phyloP scores from a whole-genome alignment of 2,329 filamentous ascomycete genomes.

The Verticillium longisporum region DNA sequence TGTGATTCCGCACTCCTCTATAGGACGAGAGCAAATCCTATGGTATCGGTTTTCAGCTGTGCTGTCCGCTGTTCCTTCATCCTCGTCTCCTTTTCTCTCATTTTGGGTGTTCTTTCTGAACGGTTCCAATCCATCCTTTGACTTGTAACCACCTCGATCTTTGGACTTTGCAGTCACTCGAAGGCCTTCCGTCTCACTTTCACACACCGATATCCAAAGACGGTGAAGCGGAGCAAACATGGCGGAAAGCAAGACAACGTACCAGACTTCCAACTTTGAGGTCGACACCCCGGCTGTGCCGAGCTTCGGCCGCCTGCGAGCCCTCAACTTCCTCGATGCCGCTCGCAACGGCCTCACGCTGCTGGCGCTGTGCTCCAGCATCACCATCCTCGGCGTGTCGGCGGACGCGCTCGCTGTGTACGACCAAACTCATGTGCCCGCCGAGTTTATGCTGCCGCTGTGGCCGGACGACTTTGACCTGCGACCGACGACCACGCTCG shows the following conservation, averaged over 20 bases:
- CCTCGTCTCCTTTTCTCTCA: background rate
- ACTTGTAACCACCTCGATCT: background rate
- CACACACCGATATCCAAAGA: background rate
- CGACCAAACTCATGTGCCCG: constrained; percentile 42
- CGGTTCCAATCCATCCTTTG: background rate
- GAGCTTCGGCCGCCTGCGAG: constrained; percentile 28
- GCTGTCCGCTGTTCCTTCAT: background rate
- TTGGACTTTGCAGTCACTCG: background rate
- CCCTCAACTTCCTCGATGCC: constrained; percentile 33
- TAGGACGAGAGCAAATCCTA: background rate
- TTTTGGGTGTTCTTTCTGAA: background rate
- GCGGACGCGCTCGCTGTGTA: constrained; percentile 49
- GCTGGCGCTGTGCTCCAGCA: constrained; percentile 41
- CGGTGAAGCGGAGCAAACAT: constrained; percentile 13
- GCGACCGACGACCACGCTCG: constrained; percentile 47
- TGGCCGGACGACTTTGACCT: constrained; percentile 54
- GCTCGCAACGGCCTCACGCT: constrained; percentile 39
- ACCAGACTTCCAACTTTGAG: constrained; percentile 42
- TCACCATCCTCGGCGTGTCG: constrained; percentile 47
- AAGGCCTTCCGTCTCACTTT: too few species aligned
- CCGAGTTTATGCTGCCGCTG: constrained; percentile 42
- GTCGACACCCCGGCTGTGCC: constrained; percentile 28
- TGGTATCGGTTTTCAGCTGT: background rate
- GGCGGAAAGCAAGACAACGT: constrained; percentile 29
- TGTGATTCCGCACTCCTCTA: background rate